Percentiles rank a stretch among this genome's conserved stretches.
These are phyloP conservation scores for Abelmoschus esculentus DNA, from an alignment of 345 rosid genomes.

Conservation along the genomic window DNA sequence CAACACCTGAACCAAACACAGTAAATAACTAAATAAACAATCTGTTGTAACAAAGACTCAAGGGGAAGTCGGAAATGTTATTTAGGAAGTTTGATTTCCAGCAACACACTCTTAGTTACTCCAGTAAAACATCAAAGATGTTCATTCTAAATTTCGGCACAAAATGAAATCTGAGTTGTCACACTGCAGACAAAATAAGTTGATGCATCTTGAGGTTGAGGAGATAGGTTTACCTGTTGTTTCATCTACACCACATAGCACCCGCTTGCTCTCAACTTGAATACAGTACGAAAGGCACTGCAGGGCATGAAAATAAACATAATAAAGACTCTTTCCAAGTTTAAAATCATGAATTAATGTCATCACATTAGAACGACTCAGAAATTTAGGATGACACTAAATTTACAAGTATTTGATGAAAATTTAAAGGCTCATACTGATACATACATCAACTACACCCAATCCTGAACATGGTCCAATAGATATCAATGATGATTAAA, in stretches of 20 bases:
- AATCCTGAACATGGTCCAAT: neutral
- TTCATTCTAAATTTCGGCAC: neutral
- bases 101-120: neutral
- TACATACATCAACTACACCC: neutral
- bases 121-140: neutral
- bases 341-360: neutral
- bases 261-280: slow-evolving; percentile 33
- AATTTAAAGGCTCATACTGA: neutral
- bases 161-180: neutral
- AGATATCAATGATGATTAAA: neutral
- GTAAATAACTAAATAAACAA: neutral
- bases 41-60: neutral
- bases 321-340: neutral
- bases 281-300: slow-evolving; percentile 52
- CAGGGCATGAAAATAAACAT: slow-evolving; percentile 1
- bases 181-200: neutral
- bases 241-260: neutral
- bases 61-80: neutral
- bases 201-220: neutral
- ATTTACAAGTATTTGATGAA: neutral
- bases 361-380: neutral
- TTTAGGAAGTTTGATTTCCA: neutral
- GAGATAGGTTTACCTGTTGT: neutral
- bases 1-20: slow-evolving; percentile 16
- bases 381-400: neutral